Conservation (phyloP, 148 eudicot genomes). For the Dysphania ambrosioides region DNA sequence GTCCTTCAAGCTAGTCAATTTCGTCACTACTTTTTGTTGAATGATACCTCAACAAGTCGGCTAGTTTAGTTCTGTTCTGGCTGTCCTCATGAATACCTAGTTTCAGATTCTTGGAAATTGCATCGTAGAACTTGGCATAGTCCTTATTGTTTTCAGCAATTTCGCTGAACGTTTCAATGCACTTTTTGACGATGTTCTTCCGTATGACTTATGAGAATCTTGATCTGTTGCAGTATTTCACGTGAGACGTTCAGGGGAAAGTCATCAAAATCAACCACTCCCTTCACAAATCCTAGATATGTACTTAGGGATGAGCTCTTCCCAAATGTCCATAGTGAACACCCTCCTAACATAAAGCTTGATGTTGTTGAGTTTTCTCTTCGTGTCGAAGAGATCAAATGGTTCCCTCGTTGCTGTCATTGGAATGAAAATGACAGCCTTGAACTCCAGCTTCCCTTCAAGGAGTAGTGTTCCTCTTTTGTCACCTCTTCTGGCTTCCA, state of each 20-base stretch:
- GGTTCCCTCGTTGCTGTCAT: constrained; percentile 81
- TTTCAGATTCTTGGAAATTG: background rate
- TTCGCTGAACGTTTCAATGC: background rate
- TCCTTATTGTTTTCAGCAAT: background rate
- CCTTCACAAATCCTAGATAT: background rate
- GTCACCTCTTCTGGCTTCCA: background rate
- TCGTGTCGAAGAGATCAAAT: constrained; percentile 74
- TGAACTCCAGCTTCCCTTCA: constrained; percentile 80
- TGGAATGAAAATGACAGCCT: constrained; percentile 72
- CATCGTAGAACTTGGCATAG: background rate
- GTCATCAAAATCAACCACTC: background rate
- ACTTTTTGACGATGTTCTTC: background rate
- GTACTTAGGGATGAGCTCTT: background rate
- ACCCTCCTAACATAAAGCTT: constrained; percentile 85
- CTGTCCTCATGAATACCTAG: background rate
- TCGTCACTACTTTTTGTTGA: background rate
- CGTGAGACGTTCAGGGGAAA: background rate
- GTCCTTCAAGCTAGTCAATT: background rate
- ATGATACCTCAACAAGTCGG: background rate
- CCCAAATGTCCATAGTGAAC: constrained; percentile 48
- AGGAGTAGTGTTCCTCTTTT: background rate
- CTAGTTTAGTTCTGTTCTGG: background rate
- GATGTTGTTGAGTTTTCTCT: constrained; percentile 82
- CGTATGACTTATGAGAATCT: background rate
- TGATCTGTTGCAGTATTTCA: background rate